Base-by-base conservation (phyloP, 768 basidiomycete species). In the Chiua virens region DNA sequence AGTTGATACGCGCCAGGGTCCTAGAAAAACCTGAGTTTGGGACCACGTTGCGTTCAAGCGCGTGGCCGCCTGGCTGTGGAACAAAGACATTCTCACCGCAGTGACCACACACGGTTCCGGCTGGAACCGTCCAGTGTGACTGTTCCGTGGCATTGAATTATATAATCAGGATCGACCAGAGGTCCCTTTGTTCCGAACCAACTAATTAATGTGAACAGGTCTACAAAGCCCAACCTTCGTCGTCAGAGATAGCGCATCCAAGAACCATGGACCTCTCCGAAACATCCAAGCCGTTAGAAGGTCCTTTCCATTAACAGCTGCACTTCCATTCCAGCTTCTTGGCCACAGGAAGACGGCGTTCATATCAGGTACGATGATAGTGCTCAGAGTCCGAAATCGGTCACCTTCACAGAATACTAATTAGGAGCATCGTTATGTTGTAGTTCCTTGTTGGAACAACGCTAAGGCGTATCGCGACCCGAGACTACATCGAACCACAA, bases 1-100 rank as follows among this genome's bases (percentile, higher is more conserved):
- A 65, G 49, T 59, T 54, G 61, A 47, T 68, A 66, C 53, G 53
- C 63, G 60, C 63, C 56, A 23, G 45, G 44, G 59, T 28, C 62
- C 62, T 64, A 53, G 59, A 61, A 52, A 34, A 46, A 50, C 35
- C 39, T 46, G 25, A 60, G 49, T 55, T 54, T 54, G 42, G 25
- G 36, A 21, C 52, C 64, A 56, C 58, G 61, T 63, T 63, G 63
- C 21, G 20, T 46, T 32, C 28, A 37, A 36, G 46, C 57, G 60
- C 51, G 63, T 66, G 56, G 60, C 47, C 18, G 42, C 45, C 51
- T 45, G 46, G 48, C 41, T 27, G 49, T 35, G n/a, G 38, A 30
- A 41, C 35, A 25, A 25, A 39, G 11, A 20, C 42, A 20, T 44
- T 38, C 52, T 35, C 49, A 47, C 58, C 55, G 51, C 34, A 35